phyloP scores from a whole-genome alignment of 2,329 filamentous ascomycete genomes.

The Whalleya microplaca region DNA sequence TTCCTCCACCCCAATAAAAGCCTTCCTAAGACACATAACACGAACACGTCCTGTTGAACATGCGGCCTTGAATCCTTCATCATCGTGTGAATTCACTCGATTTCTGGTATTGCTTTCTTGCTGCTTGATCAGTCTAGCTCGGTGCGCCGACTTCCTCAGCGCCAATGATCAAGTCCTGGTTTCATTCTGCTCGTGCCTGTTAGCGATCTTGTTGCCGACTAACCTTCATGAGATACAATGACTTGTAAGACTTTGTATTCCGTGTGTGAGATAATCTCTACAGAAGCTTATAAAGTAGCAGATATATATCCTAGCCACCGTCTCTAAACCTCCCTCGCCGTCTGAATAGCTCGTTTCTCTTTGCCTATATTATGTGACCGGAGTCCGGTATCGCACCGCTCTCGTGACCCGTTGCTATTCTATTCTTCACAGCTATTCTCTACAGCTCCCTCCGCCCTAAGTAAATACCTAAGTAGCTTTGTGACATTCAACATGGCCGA shows the following conservation, averaged over 20 bases:
- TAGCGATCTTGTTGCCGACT: not conserved
- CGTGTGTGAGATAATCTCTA: not conserved
- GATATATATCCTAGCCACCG: not conserved
- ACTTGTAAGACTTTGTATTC: not conserved
- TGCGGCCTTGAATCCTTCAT: not conserved
- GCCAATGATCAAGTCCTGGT: not conserved
- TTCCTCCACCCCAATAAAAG: too few relatives aligned
- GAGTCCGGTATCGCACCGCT: not conserved
- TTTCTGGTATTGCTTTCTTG: too few relatives aligned
- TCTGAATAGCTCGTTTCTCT: not conserved
- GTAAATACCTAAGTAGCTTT: not conserved
- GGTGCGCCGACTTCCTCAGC: not conserved
- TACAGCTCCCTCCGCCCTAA: too few relatives aligned
- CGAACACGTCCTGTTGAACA: not conserved
- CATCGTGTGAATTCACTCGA: not conserved
- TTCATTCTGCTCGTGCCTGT: not conserved
- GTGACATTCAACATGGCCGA: constrained; percentile 21
- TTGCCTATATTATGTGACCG: not conserved
- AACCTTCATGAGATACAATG: not conserved
- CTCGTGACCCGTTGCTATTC: not conserved
- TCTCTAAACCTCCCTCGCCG: not conserved
- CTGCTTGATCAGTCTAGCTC: too few relatives aligned
- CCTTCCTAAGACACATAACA: not conserved
- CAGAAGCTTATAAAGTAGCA: not conserved
- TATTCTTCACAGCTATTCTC: too few relatives aligned